Evolutionary conservation across 345 rosid species (phyloP).

Genomic region (Raphanus sativus): DNA sequence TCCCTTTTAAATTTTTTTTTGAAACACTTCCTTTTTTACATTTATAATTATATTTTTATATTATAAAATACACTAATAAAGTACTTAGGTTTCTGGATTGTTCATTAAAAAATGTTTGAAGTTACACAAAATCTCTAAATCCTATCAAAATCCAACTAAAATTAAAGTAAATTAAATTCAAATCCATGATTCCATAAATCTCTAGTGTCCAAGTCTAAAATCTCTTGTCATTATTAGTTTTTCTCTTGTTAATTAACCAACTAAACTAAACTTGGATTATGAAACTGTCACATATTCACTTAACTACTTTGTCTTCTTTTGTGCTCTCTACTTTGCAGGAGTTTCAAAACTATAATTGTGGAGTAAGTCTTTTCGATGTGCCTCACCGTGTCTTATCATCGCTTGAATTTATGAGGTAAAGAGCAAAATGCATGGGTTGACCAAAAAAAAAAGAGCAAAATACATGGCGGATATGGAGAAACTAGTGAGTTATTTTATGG

Average conservation of each 20-base stretch:
- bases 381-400: too few relatives aligned
- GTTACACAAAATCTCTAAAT: neutral
- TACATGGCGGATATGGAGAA: neutral
- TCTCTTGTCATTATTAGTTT: neutral
- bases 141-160: neutral
- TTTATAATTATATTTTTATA: neutral
- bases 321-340: neutral
- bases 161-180: neutral
- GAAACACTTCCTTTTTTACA: too few relatives aligned
- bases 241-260: neutral
- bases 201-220: neutral
- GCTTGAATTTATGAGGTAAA: too few relatives aligned
- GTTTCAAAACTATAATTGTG: neutral
- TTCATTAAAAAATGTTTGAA: neutral
- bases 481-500: neutral
- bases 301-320: neutral
- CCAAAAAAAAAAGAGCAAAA: too few relatives aligned
- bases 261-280: neutral
- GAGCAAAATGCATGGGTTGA: neutral
- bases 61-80: neutral
- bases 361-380: too few relatives aligned
- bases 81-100: neutral
- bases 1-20: neutral
- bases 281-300: neutral
- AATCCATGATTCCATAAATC: neutral